These are phyloP conservation scores for Inonotus hispidus DNA, from an alignment of 1,284 basidiomycete species.

Conservation along the genomic window DNA sequence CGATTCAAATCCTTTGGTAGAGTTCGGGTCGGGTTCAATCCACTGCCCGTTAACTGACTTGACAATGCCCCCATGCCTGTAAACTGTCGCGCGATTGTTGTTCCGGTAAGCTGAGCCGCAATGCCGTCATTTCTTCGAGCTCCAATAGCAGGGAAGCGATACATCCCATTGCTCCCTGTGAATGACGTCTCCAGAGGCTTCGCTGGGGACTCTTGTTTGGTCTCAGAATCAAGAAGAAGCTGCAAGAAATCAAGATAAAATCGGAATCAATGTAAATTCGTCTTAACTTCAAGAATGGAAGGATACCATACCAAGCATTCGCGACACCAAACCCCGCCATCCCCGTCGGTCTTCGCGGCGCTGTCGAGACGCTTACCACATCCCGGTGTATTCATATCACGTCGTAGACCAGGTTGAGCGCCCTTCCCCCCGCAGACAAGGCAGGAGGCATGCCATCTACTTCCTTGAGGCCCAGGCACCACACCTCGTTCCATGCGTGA, in stretches of 20 bases:
- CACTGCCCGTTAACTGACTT: constrained; percentile 61
- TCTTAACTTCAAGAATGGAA: not conserved
- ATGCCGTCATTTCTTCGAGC: constrained; percentile 25
- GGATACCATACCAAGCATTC: constrained; percentile 61
- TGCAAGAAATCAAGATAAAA: constrained; percentile 26
- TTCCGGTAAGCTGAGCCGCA: constrained; percentile 54
- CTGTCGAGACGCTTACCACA: constrained; percentile 79
- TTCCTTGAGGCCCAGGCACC: constrained; percentile 73
- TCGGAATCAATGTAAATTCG: constrained; percentile 17
- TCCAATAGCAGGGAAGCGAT: constrained; percentile 24
- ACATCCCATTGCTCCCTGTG: constrained; percentile 32
- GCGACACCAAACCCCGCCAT: constrained; percentile 74
- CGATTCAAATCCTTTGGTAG: constrained; percentile 25
- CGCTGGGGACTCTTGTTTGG: constrained; percentile 43
- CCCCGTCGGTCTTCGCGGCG: constrained; percentile 66
- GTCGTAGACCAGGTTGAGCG: constrained; percentile 31
- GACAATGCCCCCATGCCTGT: constrained; percentile 52
- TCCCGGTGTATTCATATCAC: constrained; percentile 56
- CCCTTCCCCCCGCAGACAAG: constrained; percentile 73
- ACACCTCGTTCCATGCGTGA: constrained; percentile 79
- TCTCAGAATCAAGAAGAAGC: constrained; percentile 48
- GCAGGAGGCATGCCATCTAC: constrained; percentile 70
- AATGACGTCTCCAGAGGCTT: constrained; percentile 42
- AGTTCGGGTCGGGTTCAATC: constrained; percentile 55
- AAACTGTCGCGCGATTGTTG: constrained; percentile 69